phyloP scores from a whole-genome alignment of 106 monocot species.

The Apostasia shenzhenica region DNA sequence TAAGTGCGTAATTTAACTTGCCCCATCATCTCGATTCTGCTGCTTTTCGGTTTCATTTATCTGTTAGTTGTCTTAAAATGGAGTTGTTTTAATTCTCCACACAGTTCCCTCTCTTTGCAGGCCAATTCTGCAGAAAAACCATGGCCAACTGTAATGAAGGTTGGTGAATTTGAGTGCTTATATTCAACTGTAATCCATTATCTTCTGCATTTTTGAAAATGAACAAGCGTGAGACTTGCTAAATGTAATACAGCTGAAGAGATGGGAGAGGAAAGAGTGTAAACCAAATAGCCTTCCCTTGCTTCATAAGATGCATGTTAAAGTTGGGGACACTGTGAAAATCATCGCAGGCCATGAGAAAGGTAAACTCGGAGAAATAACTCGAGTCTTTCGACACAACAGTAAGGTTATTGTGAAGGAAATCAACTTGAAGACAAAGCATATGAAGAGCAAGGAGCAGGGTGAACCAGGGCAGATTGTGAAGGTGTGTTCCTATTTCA shows the following conservation, averaged over 20 bases:
- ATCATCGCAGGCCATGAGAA: conserved; percentile 81
- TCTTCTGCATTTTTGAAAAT: neutral
- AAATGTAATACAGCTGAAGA: conserved; percentile 54
- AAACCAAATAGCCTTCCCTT: conserved; percentile 93
- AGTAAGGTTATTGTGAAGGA: conserved; percentile 86
- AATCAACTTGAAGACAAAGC: conserved; percentile 89
- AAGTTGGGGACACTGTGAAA: conserved; percentile 89
- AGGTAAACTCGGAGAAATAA: conserved; percentile 84
- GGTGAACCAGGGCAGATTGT: conserved; percentile 85
- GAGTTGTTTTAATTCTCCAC: neutral
- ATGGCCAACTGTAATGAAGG: conserved; percentile 64
- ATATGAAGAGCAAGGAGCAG: conserved; percentile 86
- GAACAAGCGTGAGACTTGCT: neutral
- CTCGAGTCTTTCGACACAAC: conserved; percentile 55
- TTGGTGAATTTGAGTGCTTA: conserved; percentile 11
- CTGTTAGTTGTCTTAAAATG: neutral
- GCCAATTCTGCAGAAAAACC: conserved; percentile 30
- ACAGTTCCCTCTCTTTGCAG: conserved; percentile 23
- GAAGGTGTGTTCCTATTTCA: conserved; percentile 32
- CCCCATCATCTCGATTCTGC: neutral
- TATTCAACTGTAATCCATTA: neutral
- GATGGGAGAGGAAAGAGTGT: conserved; percentile 91
- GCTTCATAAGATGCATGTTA: conserved; percentile 96
- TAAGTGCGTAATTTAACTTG: neutral
- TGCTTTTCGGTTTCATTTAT: neutral